Evolutionary conservation across 805 yeast species (phyloP), one percentile per base, ranked within the genome.

Genomic region (Cyberlindnera veronae): DNA sequence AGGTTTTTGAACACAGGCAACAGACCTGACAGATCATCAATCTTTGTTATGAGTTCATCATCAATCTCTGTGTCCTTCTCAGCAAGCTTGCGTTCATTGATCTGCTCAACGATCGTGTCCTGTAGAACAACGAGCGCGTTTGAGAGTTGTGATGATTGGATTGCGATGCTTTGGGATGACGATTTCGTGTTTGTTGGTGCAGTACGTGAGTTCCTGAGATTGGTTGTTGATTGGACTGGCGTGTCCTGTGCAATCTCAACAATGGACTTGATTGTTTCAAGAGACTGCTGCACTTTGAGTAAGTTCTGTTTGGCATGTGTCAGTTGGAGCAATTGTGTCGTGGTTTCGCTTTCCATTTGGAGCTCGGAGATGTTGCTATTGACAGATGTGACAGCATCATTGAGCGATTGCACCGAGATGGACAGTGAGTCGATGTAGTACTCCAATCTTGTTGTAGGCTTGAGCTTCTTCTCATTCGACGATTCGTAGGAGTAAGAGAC

Each of bases 341-440:
- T 53, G 7, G 63, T 53, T 3, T 46, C 51, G 26, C 42, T 38
- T 28, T 51, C 49, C 46, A 46, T 39, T 62, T 14, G 43, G 35
- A 19, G 68, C 36, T 41, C 64, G 51, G 17, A 60, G 60, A 19
- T 68, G 60, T 30, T 41, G 12, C 19, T 58, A 0, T 43, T 22
- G 3, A 51, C 41, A 5, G 55, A 55, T 0, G 45, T 42, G 16
- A 79, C 53, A 41, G 79, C 81, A 6, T 68, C 66, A 33, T 76
- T 72, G 29, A 83, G 56, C 3, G 84, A 68, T 31, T 73, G 67
- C 18, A 81, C 74, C 0, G 87, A 73, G 38, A 77, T 74, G 13
- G 75, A 69, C 34, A 83, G 60, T 1, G 81, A 74, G 32, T 79
- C 83, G 31, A 79, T 62, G 54, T 81, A 82, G 57, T 82, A 82